phyloP scores from a whole-genome alignment of 257 asterid genomes.

The Nicotiana sylvestris region DNA sequence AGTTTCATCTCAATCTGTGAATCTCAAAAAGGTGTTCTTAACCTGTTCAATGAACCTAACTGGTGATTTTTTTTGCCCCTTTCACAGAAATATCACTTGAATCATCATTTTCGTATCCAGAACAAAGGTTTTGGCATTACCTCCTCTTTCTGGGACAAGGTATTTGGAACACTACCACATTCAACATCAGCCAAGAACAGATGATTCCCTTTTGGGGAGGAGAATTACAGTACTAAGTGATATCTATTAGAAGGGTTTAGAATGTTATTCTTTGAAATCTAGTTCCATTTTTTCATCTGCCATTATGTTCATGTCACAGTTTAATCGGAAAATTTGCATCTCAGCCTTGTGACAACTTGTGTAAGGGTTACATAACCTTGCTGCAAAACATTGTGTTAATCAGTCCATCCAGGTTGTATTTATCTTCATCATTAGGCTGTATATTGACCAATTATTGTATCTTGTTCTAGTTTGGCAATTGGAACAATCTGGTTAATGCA shows the following conservation, averaged over 20 bases:
- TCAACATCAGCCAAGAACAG: conserved; percentile 37
- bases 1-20: neutral
- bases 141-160: conserved; percentile 68
- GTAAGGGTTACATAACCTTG: neutral
- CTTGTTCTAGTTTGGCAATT: neutral
- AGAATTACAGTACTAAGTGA: neutral
- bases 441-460: neutral
- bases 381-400: neutral
- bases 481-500: neutral
- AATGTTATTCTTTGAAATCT: neutral
- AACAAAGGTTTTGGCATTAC: conserved; percentile 82
- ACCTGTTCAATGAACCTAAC: neutral
- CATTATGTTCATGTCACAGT: neutral
- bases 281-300: neutral
- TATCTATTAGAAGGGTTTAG: neutral
- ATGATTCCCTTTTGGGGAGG: conserved; percentile 12
- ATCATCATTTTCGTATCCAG: conserved; percentile 70
- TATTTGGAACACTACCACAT: conserved; percentile 67
- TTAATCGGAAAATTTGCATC: neutral
- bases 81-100: conserved; percentile 67
- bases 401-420: conserved; percentile 11
- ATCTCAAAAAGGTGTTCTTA: neutral
- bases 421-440: neutral
- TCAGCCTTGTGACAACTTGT: neutral
- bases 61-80: neutral